Percentiles rank a stretch among this genome's conserved stretches.
These are phyloP conservation scores for Tremella fuciformis DNA, from an alignment of 768 basidiomycete genomes.

Conservation along the genomic window DNA sequence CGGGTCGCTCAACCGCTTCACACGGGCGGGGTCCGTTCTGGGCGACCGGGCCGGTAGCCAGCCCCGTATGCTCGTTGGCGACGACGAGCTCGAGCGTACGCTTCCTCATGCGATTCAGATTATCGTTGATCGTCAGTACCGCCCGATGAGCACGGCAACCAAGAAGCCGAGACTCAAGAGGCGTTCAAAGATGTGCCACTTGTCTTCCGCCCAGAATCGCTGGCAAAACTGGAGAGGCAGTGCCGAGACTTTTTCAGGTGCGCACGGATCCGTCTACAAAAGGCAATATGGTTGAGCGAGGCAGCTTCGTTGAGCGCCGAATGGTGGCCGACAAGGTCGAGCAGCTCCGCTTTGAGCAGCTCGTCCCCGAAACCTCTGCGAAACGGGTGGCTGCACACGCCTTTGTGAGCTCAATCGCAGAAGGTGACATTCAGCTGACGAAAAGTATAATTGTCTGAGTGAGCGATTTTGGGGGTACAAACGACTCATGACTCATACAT, in stretches of 20 bases:
- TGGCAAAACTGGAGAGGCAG: conserved; percentile 36
- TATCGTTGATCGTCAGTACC: conserved; percentile 9
- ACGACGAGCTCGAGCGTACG: conserved; percentile 32
- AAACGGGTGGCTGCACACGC: conserved; percentile 36
- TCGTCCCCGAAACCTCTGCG: conserved; percentile 12
- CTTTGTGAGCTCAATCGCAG: conserved; percentile 31
- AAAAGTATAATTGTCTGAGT: conserved; percentile 45
- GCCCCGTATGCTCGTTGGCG: conserved; percentile 21
- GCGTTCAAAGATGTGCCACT: conserved; percentile 23
- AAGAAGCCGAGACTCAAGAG: conserved; percentile 10
- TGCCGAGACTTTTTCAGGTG: conserved; percentile 44
- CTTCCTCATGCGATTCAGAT: background rate
- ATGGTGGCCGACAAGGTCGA: conserved; percentile 18
- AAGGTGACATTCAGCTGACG: conserved; percentile 4
- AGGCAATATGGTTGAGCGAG: background rate
- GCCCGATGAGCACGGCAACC: background rate
- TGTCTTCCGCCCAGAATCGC: conserved; percentile 33
- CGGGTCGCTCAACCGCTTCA: background rate
- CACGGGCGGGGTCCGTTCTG: conserved; percentile 11
- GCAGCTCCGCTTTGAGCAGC: conserved; percentile 28
- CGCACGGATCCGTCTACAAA: conserved; percentile 5
- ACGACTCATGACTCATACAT: background rate
- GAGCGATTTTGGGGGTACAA: conserved; percentile 5
- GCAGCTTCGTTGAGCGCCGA: conserved; percentile 31
- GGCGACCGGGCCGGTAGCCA: conserved; percentile 9